Evolutionary conservation across 306 rosid genomes (phyloP).

Genomic region (apple (Malus domestica)): ASM211411v1 NC_041805.1:5714001-5714500

Average conservation of each 20-base stretch:
- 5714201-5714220: constrained; percentile 12
- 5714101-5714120: not conserved
- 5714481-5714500: constrained; percentile 22
- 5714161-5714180: constrained; percentile 32
- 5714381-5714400: constrained; percentile 41
- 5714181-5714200: constrained; percentile 22
- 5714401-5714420: constrained; percentile 39
- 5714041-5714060: constrained; percentile 57
- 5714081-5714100: constrained; percentile 28
- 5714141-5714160: constrained; percentile 55
- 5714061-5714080: constrained; percentile 56
- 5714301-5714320: constrained; percentile 20
- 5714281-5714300: constrained; percentile 64
- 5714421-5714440: constrained; percentile 15
- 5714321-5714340: constrained; percentile 2
- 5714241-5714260: constrained; percentile 58
- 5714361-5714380: constrained; percentile 86
- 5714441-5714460: not conserved
- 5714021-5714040: constrained; percentile 46
- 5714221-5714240: constrained; percentile 33
- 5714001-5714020: constrained; percentile 54
- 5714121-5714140: constrained; percentile 56
- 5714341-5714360: constrained; percentile 58
- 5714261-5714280: constrained; percentile 78
- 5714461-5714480: not conserved